Evolutionary conservation across 1,284 basidiomycete species (phyloP).

Genomic region (Crucibulum cyathiforme): DNA sequence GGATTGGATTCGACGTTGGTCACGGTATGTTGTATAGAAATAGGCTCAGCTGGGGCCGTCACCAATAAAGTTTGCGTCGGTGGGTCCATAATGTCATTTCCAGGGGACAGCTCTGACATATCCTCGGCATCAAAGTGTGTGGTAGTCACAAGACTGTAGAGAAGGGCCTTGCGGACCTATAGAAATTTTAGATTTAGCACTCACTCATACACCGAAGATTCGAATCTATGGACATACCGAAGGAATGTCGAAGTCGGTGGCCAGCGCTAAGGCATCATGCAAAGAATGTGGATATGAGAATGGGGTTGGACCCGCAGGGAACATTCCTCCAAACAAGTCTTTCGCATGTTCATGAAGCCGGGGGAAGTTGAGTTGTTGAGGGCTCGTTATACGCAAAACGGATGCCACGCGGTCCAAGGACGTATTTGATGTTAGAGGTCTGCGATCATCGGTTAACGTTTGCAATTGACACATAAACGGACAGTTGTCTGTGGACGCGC

Average conservation of each 20-base stretch:
- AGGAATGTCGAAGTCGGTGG: slow-evolving; percentile 48
- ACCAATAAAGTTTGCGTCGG: not conserved
- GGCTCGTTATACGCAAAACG: slow-evolving; percentile 60
- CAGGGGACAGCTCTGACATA: slow-evolving; percentile 3
- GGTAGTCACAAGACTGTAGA: slow-evolving; percentile 65
- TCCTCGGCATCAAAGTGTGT: slow-evolving; percentile 55
- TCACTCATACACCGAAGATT: not conserved
- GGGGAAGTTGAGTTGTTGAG: slow-evolving; percentile 61
- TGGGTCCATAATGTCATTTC: slow-evolving; percentile 5
- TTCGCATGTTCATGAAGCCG: slow-evolving; percentile 51
- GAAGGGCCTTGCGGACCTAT: slow-evolving; percentile 65
- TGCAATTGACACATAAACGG: not conserved
- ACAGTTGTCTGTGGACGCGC: not conserved
- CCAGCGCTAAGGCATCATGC: slow-evolving; percentile 57
- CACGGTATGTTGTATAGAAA: not conserved
- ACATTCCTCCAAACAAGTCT: slow-evolving; percentile 47
- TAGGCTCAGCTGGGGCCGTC: not conserved
- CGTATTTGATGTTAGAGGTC: slow-evolving; percentile 49
- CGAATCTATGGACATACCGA: slow-evolving; percentile 45
- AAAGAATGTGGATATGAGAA: slow-evolving; percentile 46
- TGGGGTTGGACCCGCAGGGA: slow-evolving; percentile 47
- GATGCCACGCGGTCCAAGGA: slow-evolving; percentile 53
- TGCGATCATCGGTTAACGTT: slow-evolving; percentile 27
- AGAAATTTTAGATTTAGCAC: not conserved
- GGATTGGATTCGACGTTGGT: slow-evolving; percentile 1